Percentiles rank a stretch among this genome's conserved stretches.
Evolutionary conservation across 768 basidiomycete species (phyloP).

Genomic region (Strobilomyces dryophilus): DNA sequence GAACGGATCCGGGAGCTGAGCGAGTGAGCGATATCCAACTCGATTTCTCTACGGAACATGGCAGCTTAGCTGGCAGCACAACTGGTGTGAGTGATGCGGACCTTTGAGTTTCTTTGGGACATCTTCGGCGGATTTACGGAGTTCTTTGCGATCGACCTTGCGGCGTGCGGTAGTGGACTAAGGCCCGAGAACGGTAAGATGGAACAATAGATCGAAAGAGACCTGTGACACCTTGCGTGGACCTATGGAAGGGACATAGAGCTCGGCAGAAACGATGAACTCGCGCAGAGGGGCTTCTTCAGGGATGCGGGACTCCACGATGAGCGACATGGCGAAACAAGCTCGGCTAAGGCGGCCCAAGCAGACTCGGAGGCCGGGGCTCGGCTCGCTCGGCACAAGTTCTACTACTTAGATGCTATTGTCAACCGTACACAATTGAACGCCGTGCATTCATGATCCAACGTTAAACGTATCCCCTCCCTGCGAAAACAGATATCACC

Average conservation of each 20-base stretch:
- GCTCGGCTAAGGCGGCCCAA: neutral
- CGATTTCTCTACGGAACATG: conserved; percentile 51
- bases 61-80: neutral
- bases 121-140: conserved; percentile 39
- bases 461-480: neutral
- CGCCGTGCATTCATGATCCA: neutral
- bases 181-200: conserved; percentile 11
- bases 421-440: too few relatives aligned
- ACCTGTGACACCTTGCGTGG: conserved; percentile 50
- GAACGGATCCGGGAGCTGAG: conserved; percentile 46
- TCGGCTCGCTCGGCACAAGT: neutral
- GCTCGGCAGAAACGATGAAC: conserved; percentile 57
- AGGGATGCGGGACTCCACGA: conserved; percentile 3
- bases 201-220: neutral
- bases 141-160: conserved; percentile 51
- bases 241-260: conserved; percentile 53
- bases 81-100: conserved; percentile 21
- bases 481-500: conserved; percentile 2
- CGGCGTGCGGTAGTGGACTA: conserved; percentile 48
- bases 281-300: conserved; percentile 34
- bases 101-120: conserved; percentile 57
- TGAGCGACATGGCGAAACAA: conserved; percentile 13
- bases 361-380: neutral
- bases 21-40: conserved; percentile 66
- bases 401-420: too few relatives aligned